phyloP scores from a whole-genome alignment of 2,329 filamentous ascomycete species.

The Diaporthe nobilis region DNA sequence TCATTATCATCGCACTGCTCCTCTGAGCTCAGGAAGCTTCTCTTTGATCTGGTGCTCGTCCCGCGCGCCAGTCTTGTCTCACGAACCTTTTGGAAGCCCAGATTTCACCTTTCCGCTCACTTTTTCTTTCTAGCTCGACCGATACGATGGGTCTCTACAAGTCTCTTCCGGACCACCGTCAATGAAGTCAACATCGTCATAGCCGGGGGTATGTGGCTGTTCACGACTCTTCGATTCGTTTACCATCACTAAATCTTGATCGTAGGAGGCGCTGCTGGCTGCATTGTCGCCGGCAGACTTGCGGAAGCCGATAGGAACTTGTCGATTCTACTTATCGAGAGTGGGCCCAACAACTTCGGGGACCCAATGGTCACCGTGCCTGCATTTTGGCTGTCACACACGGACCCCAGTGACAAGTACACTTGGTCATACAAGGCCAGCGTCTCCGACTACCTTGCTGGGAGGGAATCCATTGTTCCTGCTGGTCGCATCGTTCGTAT shows the following conservation, averaged over 20 bases:
- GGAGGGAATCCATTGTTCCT: constrained; percentile 56
- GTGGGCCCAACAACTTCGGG: constrained; percentile 66
- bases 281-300: constrained; percentile 63
- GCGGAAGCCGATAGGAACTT: constrained; percentile 63
- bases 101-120: not conserved
- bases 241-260: not conserved
- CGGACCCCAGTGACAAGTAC: constrained; percentile 60
- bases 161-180: constrained; percentile 47
- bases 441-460: constrained; percentile 59
- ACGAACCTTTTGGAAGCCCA: not conserved
- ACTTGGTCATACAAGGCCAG: constrained; percentile 63
- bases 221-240: not conserved
- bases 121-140: not conserved
- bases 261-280: constrained; percentile 62
- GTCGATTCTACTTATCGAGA: constrained; percentile 67
- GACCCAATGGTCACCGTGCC: constrained; percentile 64
- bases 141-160: constrained; percentile 36
- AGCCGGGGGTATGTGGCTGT: constrained; percentile 56
- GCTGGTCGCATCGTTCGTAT: constrained; percentile 53
- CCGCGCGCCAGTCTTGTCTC: not conserved
- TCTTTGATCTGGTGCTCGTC: not conserved
- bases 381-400: constrained; percentile 62
- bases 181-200: constrained; percentile 66
- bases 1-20: no score
- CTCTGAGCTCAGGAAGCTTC: not conserved